Evolutionary conservation across 2,329 filamentous ascomycete species (phyloP), one percentile per base, ranked within the genome.

Genomic region (Tolypocladium endophyticum): DNA sequence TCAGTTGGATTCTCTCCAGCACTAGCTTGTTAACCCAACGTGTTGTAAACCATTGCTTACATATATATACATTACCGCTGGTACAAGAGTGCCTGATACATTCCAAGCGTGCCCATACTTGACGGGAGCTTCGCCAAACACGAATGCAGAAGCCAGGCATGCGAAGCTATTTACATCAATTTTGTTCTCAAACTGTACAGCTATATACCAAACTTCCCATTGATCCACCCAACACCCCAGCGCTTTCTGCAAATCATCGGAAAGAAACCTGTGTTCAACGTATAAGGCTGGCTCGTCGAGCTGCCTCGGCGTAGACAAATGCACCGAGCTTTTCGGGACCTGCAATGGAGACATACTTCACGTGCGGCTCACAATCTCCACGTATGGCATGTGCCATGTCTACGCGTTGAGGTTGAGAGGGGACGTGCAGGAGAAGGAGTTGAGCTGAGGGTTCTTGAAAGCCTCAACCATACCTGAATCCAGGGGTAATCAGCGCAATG

Each of bases 401-500:
- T 59, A 59, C 9, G 58, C 52, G 43, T 61, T 43, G 6, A 62
- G 53, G 59, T 62, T 61, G 25, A 64, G 58, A 28, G 63, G 62
- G 20, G 62, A 64, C n/a, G 41, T 38, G 52, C 63, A 64, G 18
- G 62, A 62, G 45, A 64, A 64, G 4, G 63, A 61, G 33, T 64
- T 64, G 9, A 64, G 59, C 59, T 64, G 63, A 9, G 63, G 59
- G 16, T 63, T 55, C 25, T 62, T 59, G 30, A 62, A 64, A n/a
- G 62, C 63, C 41, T 39, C 55, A 55, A 64, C 57, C 39, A 64
- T 53, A 8, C 58, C 58, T 60, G 28, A 12, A 39, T 14, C n/a
- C 12, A 52, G 41, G 14, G 47, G 12, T 14, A 41, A 56, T 58
- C 50, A 60, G 55, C 47, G 23, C 11, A 18, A 9, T 18, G 16